Evolutionary conservation across 495 filamentous ascomycete species (phyloP).

Genomic region (Podospora anserina): DNA sequence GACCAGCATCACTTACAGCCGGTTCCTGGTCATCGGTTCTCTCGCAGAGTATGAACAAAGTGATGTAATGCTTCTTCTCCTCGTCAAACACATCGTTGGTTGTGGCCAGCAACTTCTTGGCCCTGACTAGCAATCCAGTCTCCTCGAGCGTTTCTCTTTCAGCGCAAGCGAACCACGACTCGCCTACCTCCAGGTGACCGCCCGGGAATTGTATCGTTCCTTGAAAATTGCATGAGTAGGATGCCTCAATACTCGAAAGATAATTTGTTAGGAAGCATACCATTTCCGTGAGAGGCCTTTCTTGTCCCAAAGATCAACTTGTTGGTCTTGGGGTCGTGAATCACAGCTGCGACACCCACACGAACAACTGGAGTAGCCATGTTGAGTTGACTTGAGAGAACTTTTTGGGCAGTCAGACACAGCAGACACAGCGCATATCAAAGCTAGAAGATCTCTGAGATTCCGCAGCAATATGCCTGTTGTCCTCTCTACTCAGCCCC

Average conservation of each 20-base stretch:
- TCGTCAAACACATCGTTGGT: constrained; percentile 59
- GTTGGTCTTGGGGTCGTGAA: constrained; percentile 31
- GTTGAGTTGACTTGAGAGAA: neutral
- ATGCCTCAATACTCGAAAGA: neutral
- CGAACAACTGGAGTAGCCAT: constrained; percentile 26
- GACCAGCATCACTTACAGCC: constrained; percentile 39
- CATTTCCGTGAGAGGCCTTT: constrained; percentile 38
- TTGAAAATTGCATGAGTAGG: constrained; percentile 6
- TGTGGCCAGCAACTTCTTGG: constrained; percentile 49
- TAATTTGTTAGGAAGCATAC: neutral
- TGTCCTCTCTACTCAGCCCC: no score
- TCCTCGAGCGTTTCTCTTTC: constrained; percentile 65
- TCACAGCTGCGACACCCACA: constrained; percentile 43
- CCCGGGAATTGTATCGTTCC: constrained; percentile 64
- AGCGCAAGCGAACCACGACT: constrained; percentile 56
- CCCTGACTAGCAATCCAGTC: constrained; percentile 54
- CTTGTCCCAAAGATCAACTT: constrained; percentile 41
- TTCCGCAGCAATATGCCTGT: no score
- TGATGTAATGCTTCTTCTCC: constrained; percentile 61
- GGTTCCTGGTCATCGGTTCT: constrained; percentile 47
- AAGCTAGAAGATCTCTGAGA: no score
- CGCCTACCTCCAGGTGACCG: constrained; percentile 66
- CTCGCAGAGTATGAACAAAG: constrained; percentile 54
- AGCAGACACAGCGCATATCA: neutral
- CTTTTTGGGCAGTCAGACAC: neutral